Base-by-base conservation (phyloP, 345 rosid genomes). In the Firmiana major region DNA sequence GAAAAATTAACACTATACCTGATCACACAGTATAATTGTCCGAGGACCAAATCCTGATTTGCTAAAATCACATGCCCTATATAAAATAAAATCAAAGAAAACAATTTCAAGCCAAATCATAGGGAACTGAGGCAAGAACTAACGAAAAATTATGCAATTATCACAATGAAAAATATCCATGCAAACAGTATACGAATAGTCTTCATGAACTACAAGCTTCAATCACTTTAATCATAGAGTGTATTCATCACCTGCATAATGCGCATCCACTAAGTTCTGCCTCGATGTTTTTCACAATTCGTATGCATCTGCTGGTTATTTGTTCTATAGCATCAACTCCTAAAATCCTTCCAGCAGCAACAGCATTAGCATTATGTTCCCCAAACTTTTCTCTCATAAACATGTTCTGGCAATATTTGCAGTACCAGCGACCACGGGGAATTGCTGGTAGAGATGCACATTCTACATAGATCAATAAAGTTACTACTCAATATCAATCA, bases 21-120 rank as follows among this genome's bases (percentile, higher is more conserved):
- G 99, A 81, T 96, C 99, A 87, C 99, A 96, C 19, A 96, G 83
- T 81, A 96, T 83, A 63, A 96, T 89, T 73, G 97, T 96, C 48
- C 98, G 93, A 49, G 98, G 97, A 81, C 98, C 98, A 82, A 96
- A 96, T 75, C 98, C 98, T 48, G 94, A 89, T 85, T 85, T 87
- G 84, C 90, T 88, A 83, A 94, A 97, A 86, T 97, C 98, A 81
- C 87, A 89, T 58, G 86, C 89, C 82, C 97, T 97, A 91, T 16
- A 83, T 21, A 74, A 64, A 71, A 73, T 22, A 40, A 68, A 17
- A 71, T 73, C 11, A 55, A 74, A 34, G 16, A 53, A 22, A 31
- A 55, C 75, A 28, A 65, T 60, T 24, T 74, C 62, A 72, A 57
- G 69, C 57, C 1, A 66, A 19, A 69, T 49, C 78, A 59, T 70